Conservation (phyloP, 2,329 filamentous ascomycete genomes). For the Ophiostoma sp. region DNA sequence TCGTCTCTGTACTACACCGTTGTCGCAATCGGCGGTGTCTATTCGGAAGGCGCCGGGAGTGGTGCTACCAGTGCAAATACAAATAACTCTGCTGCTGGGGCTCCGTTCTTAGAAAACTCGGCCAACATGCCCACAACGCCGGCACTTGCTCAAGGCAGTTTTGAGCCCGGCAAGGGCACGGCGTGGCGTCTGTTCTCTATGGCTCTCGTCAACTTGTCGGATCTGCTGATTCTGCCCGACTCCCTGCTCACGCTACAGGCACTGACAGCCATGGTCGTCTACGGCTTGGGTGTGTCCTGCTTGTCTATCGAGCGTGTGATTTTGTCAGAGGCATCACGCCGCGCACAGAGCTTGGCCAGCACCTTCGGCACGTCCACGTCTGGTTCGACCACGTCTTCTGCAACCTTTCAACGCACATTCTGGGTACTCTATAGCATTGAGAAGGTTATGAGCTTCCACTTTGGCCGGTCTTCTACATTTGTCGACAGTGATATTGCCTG, state of each 20-base stretch:
- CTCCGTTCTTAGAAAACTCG: neutral
- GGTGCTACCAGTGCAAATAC: constrained; percentile 14
- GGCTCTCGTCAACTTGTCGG: constrained; percentile 35
- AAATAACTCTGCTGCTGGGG: neutral
- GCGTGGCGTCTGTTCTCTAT: constrained; percentile 39
- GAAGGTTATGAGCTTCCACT: constrained; percentile 31
- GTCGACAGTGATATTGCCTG: constrained; percentile 33
- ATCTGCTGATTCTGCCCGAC: constrained; percentile 32
- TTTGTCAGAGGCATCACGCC: constrained; percentile 31
- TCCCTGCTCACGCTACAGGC: constrained; percentile 33
- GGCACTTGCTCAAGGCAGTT: constrained; percentile 23
- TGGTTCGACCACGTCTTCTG: constrained; percentile 11
- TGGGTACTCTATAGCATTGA: constrained; percentile 31
- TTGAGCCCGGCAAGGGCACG: constrained; percentile 37
- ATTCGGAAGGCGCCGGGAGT: constrained; percentile 19
- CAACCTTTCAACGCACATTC: constrained; percentile 31
- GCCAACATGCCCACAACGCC: neutral
- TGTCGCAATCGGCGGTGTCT: constrained; percentile 37
- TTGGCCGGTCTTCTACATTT: constrained; percentile 33
- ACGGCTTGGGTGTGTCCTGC: constrained; percentile 30
- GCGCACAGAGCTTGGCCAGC: constrained; percentile 32
- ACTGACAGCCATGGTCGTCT: constrained; percentile 33
- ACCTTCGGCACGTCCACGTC: constrained; percentile 19
- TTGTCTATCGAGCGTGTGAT: constrained; percentile 33
- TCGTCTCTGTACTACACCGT: constrained; percentile 37